These are phyloP conservation scores for Terana coerulea DNA, from an alignment of 768 basidiomycete species.

Conservation along the genomic window DNA sequence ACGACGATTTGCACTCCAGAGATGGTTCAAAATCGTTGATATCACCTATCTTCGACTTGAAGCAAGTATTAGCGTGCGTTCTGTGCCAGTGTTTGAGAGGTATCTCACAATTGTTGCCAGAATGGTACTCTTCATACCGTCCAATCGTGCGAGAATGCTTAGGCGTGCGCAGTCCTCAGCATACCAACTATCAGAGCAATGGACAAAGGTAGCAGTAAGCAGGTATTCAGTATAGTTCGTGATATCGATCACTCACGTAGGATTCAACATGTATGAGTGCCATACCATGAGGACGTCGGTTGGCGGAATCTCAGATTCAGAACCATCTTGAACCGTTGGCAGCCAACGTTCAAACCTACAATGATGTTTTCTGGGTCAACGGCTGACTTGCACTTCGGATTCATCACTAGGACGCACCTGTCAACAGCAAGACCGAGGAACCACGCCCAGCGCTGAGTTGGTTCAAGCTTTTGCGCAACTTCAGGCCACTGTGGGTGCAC, in stretches of 20 bases:
- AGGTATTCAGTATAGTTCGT: too few relatives aligned
- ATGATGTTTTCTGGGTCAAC: too few relatives aligned
- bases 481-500: neutral
- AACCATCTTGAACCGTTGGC: too few relatives aligned
- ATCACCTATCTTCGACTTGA: slow-evolving; percentile 18
- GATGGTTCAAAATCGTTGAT: slow-evolving; percentile 16
- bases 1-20: slow-evolving; percentile 7
- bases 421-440: slow-evolving; percentile 16
- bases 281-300: slow-evolving; percentile 41
- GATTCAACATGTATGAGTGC: slow-evolving; percentile 38
- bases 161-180: slow-evolving; percentile 16
- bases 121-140: slow-evolving; percentile 1
- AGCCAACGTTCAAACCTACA: too few relatives aligned
- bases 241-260: slow-evolving; percentile 31
- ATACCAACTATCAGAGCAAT: slow-evolving; percentile 14
- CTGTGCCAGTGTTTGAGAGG: too few relatives aligned
- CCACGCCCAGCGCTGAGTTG: slow-evolving; percentile 11
- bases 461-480: neutral
- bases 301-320: slow-evolving; percentile 35
- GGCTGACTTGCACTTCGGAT: too few relatives aligned
- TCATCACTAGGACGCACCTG: slow-evolving; percentile 5
- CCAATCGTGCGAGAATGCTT: slow-evolving; percentile 4
- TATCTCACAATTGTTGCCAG: slow-evolving; percentile 10
- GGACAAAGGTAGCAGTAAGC: neutral
- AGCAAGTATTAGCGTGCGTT: too few relatives aligned